Conservation (phyloP, 1,284 basidiomycete species). For the Ceratobasidium sp. region DNA sequence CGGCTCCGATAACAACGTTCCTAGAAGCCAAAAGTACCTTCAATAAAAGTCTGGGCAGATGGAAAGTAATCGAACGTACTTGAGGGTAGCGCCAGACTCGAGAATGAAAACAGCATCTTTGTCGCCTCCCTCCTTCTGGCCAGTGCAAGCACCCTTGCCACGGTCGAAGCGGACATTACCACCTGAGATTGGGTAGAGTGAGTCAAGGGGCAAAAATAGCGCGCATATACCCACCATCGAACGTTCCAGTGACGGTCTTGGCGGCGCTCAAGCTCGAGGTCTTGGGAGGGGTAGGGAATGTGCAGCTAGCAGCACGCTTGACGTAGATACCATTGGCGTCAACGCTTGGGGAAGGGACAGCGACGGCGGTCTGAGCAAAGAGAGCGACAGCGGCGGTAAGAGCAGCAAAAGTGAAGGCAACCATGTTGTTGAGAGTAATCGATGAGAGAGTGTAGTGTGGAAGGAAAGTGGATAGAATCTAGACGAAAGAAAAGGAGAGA, state of each 20-base stretch:
- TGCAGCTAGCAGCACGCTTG: constrained; percentile 51
- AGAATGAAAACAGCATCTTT: constrained; percentile 46
- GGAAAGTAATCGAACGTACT: constrained; percentile 22
- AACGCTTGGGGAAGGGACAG: constrained; percentile 39
- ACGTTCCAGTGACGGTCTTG: constrained; percentile 54
- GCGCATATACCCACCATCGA: constrained; percentile 42
- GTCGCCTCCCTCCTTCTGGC: constrained; percentile 46
- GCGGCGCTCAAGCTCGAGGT: constrained; percentile 56
- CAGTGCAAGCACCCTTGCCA: constrained; percentile 46
- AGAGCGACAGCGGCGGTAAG: constrained; percentile 42
- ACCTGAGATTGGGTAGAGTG: neutral
- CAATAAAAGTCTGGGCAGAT: neutral
- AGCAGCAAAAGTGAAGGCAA: constrained; percentile 36
- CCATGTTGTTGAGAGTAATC: constrained; percentile 23
- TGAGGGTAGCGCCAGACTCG: constrained; percentile 57
- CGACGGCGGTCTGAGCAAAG: constrained; percentile 37
- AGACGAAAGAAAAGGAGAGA: constrained; percentile 20
- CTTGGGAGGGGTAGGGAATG: constrained; percentile 57
- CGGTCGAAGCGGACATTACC: constrained; percentile 40
- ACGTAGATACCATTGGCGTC: constrained; percentile 38
- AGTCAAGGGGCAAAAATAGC: neutral
- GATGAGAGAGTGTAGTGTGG: constrained; percentile 23
- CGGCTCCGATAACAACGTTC: constrained; percentile 58
- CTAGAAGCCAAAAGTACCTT: neutral
- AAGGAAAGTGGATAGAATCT: constrained; percentile 30